These are phyloP conservation scores for Eragrostis curvula DNA, from an alignment of 176 grass and related monocot species.

Conservation along the genomic window DNA sequence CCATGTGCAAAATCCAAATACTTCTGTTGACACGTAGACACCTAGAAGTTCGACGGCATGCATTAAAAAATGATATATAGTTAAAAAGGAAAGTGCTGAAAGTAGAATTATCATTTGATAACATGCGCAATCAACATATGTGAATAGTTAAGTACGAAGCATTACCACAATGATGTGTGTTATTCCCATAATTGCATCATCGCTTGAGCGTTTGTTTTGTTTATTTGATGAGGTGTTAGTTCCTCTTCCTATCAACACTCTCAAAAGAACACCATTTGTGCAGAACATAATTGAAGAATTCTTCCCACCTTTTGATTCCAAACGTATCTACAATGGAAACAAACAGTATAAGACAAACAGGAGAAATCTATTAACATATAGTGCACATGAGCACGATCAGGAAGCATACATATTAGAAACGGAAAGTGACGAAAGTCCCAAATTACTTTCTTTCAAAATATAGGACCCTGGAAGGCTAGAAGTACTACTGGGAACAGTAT, in stretches of 20 bases:
- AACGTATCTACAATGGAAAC: constrained; percentile 67
- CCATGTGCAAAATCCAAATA: not conserved
- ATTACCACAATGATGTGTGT: constrained; percentile 98
- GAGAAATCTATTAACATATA: not conserved
- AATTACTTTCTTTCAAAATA: constrained; percentile 24
- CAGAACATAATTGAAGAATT: constrained; percentile 96
- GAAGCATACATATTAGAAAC: constrained; percentile 20
- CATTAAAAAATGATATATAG: not conserved
- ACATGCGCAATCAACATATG: constrained; percentile 2
- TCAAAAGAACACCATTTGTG: constrained; percentile 97
- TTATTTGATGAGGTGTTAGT: constrained; percentile 50
- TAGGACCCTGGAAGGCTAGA: not conserved
- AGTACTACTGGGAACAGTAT: not conserved
- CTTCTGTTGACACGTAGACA: not conserved
- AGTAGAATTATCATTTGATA: not conserved
- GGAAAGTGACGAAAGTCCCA: not conserved
- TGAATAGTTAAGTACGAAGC: constrained; percentile 19
- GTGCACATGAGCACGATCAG: not conserved
- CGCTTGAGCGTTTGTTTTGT: constrained; percentile 32
- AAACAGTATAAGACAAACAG: constrained; percentile 4
- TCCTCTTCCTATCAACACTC: constrained; percentile 81
- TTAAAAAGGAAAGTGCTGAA: not conserved
- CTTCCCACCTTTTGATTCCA: constrained; percentile 93
- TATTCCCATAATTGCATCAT: constrained; percentile 75
- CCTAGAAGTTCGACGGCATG: not conserved